Conservation (phyloP, 148 eudicot species). For the Rhododendron ovatum region DNA sequence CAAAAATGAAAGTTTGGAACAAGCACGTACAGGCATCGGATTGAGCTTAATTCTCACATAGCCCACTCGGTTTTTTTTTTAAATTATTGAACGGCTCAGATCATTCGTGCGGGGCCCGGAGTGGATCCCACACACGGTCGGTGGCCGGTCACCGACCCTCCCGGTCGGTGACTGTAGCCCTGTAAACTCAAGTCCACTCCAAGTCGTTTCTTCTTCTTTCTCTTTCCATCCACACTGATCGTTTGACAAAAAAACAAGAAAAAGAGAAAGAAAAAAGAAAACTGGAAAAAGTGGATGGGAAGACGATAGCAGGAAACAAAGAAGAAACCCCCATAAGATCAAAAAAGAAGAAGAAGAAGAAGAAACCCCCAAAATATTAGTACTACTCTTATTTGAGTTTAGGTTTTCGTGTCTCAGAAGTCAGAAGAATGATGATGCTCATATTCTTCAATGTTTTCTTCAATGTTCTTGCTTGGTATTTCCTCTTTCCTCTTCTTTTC, state of each 20-base stretch:
- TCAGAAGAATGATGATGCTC: neutral
- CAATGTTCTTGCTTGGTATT: conserved; percentile 13
- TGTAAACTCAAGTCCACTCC: neutral
- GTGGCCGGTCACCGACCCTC: no score
- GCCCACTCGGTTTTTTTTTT: no score
- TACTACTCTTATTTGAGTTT: neutral
- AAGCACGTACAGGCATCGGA: no score
- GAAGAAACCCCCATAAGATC: neutral
- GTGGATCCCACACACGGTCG: no score
- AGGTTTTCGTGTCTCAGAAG: neutral
- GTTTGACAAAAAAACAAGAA: no score
- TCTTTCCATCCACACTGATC: no score
- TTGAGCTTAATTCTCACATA: no score
- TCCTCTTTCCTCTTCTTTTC: neutral
- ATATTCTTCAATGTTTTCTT: neutral
- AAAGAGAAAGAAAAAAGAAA: neutral
- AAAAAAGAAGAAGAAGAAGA: neutral
- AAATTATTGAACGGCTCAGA: no score
- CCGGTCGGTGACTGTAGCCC: no score
- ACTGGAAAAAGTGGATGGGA: neutral
- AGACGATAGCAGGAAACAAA: neutral
- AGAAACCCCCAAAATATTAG: neutral
- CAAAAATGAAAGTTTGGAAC: no score
- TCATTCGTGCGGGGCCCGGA: no score
- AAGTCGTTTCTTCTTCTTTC: neutral